Evolutionary conservation across 371 early-diverging fungal species (phyloP).

Genomic region (Nematocida displodere): DNA sequence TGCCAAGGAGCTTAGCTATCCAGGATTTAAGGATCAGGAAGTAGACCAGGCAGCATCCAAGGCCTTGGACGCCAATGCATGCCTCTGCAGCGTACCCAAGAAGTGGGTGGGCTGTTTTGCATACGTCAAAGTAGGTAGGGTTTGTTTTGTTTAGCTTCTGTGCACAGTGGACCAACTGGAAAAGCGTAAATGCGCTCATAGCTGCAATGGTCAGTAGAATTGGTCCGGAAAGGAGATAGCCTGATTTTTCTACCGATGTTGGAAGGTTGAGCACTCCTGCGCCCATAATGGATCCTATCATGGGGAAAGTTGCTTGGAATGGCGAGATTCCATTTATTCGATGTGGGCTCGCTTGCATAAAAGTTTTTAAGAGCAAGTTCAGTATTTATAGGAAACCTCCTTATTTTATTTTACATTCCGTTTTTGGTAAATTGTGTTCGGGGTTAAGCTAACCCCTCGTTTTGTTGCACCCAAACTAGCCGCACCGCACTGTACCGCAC

Average conservation of each 20-base stretch:
- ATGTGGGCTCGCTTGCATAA: slow-evolving; percentile 10
- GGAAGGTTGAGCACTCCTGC: slow-evolving; percentile 62
- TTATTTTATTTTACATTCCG: no score
- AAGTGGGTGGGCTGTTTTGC: slow-evolving; percentile 13
- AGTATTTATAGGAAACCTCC: background rate
- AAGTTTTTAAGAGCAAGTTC: background rate
- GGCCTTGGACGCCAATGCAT: slow-evolving; percentile 48
- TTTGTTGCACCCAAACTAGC: no score
- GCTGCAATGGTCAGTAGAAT: slow-evolving; percentile 43
- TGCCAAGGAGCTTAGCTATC: slow-evolving; percentile 16
- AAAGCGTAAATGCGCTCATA: slow-evolving; percentile 57
- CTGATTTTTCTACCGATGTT: slow-evolving; percentile 53
- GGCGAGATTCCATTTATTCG: slow-evolving; percentile 45
- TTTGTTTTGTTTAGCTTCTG: slow-evolving; percentile 22
- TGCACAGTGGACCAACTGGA: slow-evolving; percentile 51
- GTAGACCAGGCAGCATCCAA: slow-evolving; percentile 41
- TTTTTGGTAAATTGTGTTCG: no score
- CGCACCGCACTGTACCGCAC: no score
- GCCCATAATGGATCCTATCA: slow-evolving; percentile 63
- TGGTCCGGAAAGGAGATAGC: slow-evolving; percentile 50
- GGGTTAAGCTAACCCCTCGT: no score
- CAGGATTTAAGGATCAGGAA: slow-evolving; percentile 40
- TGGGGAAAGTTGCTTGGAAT: slow-evolving; percentile 43
- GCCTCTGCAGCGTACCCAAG: slow-evolving; percentile 45
- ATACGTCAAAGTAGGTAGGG: slow-evolving; percentile 36